phyloP scores from a whole-genome alignment of 1,284 basidiomycete species.

The Ganoderma sp. region DNA sequence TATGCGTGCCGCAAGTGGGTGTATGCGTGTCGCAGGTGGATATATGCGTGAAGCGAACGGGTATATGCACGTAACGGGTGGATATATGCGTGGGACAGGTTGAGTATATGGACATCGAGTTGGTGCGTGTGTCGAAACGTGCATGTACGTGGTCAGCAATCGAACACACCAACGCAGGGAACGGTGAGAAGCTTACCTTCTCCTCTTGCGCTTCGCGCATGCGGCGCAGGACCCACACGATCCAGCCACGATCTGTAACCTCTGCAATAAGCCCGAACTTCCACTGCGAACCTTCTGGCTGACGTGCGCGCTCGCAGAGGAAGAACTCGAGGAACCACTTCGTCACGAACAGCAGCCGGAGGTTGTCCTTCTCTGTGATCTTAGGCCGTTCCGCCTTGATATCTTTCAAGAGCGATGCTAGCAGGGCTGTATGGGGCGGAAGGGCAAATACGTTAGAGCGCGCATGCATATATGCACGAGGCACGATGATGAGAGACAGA shows the following conservation, averaged over 20 bases:
- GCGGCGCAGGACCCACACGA: conserved; percentile 87
- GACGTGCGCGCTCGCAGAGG: conserved; percentile 59
- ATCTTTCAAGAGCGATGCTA: conserved; percentile 85
- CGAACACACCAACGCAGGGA: too few species aligned
- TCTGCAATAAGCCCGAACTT: conserved; percentile 81
- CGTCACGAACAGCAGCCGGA: conserved; percentile 81
- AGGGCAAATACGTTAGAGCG: not conserved
- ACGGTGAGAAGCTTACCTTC: conserved; percentile 60
- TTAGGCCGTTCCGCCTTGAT: conserved; percentile 90
- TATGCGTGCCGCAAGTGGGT: conserved; percentile 42
- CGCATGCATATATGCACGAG: not conserved
- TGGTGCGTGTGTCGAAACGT: not conserved
- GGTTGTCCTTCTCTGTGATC: conserved; percentile 88
- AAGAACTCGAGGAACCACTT: conserved; percentile 94
- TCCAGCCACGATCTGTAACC: conserved; percentile 84
- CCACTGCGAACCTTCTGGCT: conserved; percentile 53
- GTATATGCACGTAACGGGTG: not conserved
- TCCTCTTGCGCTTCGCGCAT: conserved; percentile 89
- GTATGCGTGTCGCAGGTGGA: not conserved
- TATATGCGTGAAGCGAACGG: not conserved
- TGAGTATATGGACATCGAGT: not conserved
- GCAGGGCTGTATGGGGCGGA: conserved; percentile 63
- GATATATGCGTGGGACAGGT: not conserved
- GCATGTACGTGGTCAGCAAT: not conserved
- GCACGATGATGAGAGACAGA: conserved; percentile 18